These are phyloP conservation scores for Ogataea hybrid DNA, from an alignment of 1,139 yeast genomes.

Conservation along the genomic window DNA sequence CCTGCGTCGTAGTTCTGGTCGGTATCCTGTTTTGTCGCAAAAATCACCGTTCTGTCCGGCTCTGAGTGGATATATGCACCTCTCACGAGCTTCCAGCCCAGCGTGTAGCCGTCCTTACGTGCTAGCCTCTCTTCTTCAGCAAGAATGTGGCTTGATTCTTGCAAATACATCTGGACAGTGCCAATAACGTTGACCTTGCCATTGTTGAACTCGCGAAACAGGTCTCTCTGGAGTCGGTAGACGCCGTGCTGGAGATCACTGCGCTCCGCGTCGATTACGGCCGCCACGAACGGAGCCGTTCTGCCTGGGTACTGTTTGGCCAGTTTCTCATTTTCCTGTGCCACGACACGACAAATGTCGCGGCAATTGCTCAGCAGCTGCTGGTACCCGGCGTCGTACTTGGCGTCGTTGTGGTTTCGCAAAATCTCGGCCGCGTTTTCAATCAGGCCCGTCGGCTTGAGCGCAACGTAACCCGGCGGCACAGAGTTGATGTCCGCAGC, in stretches of 20 bases:
- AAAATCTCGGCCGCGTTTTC: conserved; percentile 75
- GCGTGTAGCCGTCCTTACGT: conserved; percentile 55
- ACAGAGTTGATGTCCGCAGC: conserved; percentile 52
- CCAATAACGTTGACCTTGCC: conserved; percentile 74
- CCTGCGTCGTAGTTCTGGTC: conserved; percentile 76
- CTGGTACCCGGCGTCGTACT: conserved; percentile 53
- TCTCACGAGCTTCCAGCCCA: conserved; percentile 92
- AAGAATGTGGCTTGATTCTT: conserved; percentile 64
- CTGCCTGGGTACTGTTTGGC: conserved; percentile 58
- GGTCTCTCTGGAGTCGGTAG: conserved; percentile 81
- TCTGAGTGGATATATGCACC: conserved; percentile 97
- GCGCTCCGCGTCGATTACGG: conserved; percentile 93
- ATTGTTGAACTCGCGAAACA: conserved; percentile 73
- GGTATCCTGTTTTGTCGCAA: conserved; percentile 72
- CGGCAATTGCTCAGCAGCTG: conserved; percentile 65
- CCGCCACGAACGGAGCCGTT: conserved; percentile 77
- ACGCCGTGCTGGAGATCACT: conserved; percentile 87
- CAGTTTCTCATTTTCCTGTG: conserved; percentile 51
- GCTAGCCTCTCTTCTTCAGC: conserved; percentile 67
- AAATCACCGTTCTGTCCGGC: conserved; percentile 69
- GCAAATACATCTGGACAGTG: conserved; percentile 89
- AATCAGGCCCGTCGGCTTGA: conserved; percentile 91
- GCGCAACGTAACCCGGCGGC: conserved; percentile 83
- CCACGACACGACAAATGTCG: conserved; percentile 52
- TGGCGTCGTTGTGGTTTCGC: conserved; percentile 52